Conservation (phyloP, 1,284 basidiomycete species). For the Sanguinoderma infundibulare region DNA sequence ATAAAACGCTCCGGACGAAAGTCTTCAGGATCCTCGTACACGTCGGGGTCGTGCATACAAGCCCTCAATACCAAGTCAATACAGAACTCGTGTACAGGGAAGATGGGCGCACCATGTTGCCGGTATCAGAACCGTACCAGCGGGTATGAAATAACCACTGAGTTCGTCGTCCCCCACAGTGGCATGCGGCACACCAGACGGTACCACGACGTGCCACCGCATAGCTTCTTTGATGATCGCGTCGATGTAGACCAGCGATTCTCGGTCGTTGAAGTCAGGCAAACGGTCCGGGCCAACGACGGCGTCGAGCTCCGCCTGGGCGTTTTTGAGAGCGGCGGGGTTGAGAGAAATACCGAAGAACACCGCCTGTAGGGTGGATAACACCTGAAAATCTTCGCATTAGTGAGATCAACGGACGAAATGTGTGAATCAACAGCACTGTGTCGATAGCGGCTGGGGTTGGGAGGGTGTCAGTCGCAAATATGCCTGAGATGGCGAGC, state of each 20-base stretch:
- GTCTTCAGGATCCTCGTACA: constrained; percentile 21
- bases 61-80: constrained; percentile 8
- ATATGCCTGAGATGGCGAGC: no score
- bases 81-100: not conserved
- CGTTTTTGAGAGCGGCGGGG: constrained; percentile 36
- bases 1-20: constrained; percentile 29
- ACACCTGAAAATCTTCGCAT: constrained; percentile 5
- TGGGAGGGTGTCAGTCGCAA: no score
- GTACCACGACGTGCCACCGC: constrained; percentile 26
- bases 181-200: constrained; percentile 13
- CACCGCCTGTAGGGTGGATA: constrained; percentile 33
- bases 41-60: constrained; percentile 23
- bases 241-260: constrained; percentile 24
- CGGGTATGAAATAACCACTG: constrained; percentile 29
- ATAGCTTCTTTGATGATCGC: constrained; percentile 28
- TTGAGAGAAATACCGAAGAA: constrained; percentile 39
- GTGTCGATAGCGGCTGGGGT: no score
- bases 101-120: constrained; percentile 25
- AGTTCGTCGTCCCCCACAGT: constrained; percentile 19
- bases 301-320: constrained; percentile 36
- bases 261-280: constrained; percentile 23
- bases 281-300: constrained; percentile 31
- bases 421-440: no score
- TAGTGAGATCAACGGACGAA: not conserved
- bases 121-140: constrained; percentile 20